Percentiles rank a stretch among this genome's conserved stretches.
phyloP scores from a whole-genome alignment of 306 rosid genomes.

The Castanea mollissima region DNA sequence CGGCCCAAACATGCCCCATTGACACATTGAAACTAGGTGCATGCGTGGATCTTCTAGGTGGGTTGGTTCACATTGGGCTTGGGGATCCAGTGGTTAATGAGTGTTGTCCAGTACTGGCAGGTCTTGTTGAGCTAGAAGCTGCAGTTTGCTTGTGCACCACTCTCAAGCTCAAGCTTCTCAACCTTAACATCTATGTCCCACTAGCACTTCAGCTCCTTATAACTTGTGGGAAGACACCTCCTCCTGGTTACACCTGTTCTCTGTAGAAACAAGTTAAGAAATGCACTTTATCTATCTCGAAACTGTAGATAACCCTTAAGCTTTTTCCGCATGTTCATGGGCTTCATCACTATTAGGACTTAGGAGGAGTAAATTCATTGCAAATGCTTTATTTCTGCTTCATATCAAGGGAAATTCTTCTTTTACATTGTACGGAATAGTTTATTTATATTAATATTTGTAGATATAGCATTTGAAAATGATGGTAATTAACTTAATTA shows the following conservation, averaged over 20 bases:
- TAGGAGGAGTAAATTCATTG: background rate
- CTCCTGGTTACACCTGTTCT: slow-evolving; percentile 96
- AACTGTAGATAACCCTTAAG: background rate
- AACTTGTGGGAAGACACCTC: slow-evolving; percentile 88
- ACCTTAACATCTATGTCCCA: slow-evolving; percentile 77
- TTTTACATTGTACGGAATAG: too few species aligned
- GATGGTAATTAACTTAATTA: background rate
- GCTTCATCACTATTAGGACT: slow-evolving; percentile 1
- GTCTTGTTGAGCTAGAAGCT: slow-evolving; percentile 76
- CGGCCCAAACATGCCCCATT: slow-evolving; percentile 63
- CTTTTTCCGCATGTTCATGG: background rate
- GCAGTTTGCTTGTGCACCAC: slow-evolving; percentile 93
- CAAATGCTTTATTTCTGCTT: background rate
- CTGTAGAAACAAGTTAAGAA: slow-evolving; percentile 52
- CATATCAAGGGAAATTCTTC: background rate
- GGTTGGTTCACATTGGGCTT: slow-evolving; percentile 67
- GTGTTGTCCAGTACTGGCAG: slow-evolving; percentile 80
- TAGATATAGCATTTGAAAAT: background rate
- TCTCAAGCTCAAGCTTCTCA: slow-evolving; percentile 77
- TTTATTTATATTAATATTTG: background rate
- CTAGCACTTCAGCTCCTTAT: slow-evolving; percentile 90
- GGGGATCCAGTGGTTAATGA: slow-evolving; percentile 75
- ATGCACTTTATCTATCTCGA: background rate
- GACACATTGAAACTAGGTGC: slow-evolving; percentile 80
- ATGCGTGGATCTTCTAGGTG: slow-evolving; percentile 80